These are phyloP conservation scores for Salix exigua DNA, from an alignment of 345 rosid genomes.

Conservation along the genomic window DNA sequence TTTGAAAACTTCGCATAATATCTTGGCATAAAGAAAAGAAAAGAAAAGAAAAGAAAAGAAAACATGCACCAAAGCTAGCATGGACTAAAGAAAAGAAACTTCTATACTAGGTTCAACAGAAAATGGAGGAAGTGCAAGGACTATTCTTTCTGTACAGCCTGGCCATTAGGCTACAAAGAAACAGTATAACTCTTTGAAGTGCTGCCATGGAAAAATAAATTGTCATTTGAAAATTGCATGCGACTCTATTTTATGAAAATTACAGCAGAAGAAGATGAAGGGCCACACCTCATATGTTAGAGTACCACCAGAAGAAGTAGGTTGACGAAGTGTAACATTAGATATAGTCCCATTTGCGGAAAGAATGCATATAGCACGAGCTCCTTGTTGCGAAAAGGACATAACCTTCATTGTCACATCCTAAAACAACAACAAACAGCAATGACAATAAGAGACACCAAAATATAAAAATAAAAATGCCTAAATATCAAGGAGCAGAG, in stretches of 20 bases:
- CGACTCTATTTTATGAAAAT: not conserved
- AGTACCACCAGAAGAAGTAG: conserved; percentile 83
- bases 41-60: too few species aligned
- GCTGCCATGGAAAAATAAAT: not conserved
- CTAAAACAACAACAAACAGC: conserved; percentile 27
- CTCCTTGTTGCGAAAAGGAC: conserved; percentile 79
- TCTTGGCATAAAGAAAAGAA: too few species aligned
- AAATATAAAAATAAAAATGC: not conserved
- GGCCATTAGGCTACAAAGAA: not conserved
- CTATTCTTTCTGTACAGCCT: not conserved
- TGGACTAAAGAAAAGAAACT: too few species aligned
- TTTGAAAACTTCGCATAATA: too few species aligned
- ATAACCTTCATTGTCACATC: conserved; percentile 92
- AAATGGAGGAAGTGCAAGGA: too few species aligned
- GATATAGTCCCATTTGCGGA: conserved; percentile 85
- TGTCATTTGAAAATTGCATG: not conserved
- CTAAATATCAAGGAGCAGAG: not conserved
- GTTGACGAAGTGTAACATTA: conserved; percentile 82
- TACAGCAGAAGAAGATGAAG: conserved; percentile 4
- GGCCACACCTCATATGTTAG: conserved; percentile 78
- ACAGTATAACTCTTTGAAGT: not conserved
- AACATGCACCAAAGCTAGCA: too few species aligned
- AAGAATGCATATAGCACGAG: conserved; percentile 82
- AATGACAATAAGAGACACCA: conserved; percentile 7
- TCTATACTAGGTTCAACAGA: too few species aligned